phyloP scores from a whole-genome alignment of 257 asterid genomes.

The Cinchona pubescens region DNA sequence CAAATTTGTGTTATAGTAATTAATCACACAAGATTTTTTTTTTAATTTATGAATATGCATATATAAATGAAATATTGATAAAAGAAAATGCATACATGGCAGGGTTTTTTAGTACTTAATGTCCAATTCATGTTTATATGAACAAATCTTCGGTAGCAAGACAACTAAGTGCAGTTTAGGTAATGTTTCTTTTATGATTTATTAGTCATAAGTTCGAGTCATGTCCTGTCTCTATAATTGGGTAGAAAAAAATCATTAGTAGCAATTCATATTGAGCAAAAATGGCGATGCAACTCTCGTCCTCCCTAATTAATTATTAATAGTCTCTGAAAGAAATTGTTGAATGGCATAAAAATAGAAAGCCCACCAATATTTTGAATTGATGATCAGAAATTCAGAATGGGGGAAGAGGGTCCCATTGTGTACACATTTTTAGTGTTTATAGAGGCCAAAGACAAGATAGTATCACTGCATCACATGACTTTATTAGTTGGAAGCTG shows the following conservation, averaged over 20 bases:
- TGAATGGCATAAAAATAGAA: constrained; percentile 9
- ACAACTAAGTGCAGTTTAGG: too few species aligned
- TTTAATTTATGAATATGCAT: neutral
- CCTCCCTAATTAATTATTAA: too few species aligned
- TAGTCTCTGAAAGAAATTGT: constrained; percentile 9
- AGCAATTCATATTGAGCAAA: constrained; percentile 12
- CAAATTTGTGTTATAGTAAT: too few species aligned
- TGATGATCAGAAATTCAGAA: too few species aligned
- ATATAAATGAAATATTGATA: neutral
- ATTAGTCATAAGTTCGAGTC: too few species aligned
- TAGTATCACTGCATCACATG: constrained; percentile 48
- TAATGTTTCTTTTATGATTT: too few species aligned
- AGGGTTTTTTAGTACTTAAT: neutral
- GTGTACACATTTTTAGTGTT: constrained; percentile 8
- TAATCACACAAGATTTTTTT: too few species aligned
- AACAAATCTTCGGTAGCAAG: too few species aligned
- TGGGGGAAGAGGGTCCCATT: constrained; percentile 33
- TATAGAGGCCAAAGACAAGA: constrained; percentile 39
- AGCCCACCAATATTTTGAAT: constrained; percentile 25
- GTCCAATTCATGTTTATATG: constrained; percentile 19
- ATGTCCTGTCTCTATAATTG: too few species aligned
- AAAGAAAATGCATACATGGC: constrained; percentile 13
- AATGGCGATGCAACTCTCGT: neutral
- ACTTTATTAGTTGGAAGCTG: constrained; percentile 55
- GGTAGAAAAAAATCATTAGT: too few species aligned